Evolutionary conservation across 352 stramenopile genomes (phyloP).

Genomic region (Albugo candida): DNA sequence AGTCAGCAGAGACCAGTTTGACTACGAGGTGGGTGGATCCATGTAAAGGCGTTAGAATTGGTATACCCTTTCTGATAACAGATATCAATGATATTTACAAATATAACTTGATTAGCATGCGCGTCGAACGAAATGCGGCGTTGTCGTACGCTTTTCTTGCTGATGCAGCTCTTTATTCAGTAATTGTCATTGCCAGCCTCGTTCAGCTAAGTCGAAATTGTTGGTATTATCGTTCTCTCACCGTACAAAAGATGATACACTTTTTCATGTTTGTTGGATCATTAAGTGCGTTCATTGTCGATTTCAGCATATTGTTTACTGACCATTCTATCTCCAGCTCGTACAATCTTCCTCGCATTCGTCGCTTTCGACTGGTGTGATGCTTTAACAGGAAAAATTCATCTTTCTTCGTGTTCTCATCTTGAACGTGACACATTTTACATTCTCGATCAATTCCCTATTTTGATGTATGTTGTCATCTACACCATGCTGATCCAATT

Average conservation of each 20-base stretch:
- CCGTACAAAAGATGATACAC: constrained; percentile 77
- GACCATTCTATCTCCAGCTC: constrained; percentile 13
- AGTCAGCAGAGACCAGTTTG: no score
- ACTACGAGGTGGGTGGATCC: no score
- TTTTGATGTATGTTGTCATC: constrained; percentile 62
- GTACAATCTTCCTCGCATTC: constrained; percentile 44
- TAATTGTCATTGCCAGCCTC: constrained; percentile 30
- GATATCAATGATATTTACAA: no score
- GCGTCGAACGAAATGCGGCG: no score
- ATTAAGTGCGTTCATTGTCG: constrained; percentile 15
- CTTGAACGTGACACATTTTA: constrained; percentile 70
- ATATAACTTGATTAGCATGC: no score
- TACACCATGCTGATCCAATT: constrained; percentile 74
- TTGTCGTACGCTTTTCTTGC: constrained; percentile 29
- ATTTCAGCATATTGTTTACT: not conserved
- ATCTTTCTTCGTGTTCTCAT: constrained; percentile 25
- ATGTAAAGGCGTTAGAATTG: no score
- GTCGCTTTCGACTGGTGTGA: constrained; percentile 69
- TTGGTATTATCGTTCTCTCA: constrained; percentile 65
- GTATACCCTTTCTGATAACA: no score
- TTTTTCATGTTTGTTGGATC: constrained; percentile 66
- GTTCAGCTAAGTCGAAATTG: constrained; percentile 71
- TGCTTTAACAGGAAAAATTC: constrained; percentile 46
- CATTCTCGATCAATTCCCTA: constrained; percentile 63
- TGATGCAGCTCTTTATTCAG: constrained; percentile 40